Percentiles rank a stretch among this genome's conserved stretches.
Evolutionary conservation across 2,329 filamentous ascomycete genomes (phyloP).

Genomic region (Fusarium papillatum): DNA sequence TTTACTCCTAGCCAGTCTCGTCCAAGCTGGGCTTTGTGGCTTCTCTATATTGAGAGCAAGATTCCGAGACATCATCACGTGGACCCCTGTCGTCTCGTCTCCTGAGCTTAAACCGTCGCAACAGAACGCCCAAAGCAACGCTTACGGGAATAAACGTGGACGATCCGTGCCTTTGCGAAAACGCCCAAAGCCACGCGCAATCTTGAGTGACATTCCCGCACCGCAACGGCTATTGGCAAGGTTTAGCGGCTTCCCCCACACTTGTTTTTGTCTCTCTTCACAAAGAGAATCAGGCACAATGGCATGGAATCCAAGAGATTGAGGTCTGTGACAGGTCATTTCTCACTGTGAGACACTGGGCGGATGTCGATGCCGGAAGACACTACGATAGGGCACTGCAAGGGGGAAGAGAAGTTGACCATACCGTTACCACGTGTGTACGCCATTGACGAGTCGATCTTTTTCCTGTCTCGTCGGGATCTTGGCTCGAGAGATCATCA

Average conservation of each 20-base stretch:
- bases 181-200: background rate
- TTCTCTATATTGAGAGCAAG: background rate
- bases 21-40: constrained; percentile 6
- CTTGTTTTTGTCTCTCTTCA: background rate
- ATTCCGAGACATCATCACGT: background rate
- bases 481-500: background rate
- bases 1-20: constrained; percentile 15
- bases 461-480: background rate
- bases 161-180: constrained; percentile 26
- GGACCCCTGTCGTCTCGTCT: background rate
- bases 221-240: constrained; percentile 11
- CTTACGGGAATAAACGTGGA: constrained; percentile 6
- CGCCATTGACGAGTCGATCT: background rate
- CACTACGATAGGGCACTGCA: background rate
- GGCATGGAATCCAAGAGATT: background rate
- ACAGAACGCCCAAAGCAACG: background rate
- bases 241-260: background rate
- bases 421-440: background rate
- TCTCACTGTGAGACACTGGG: background rate
- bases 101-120: background rate
- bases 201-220: background rate
- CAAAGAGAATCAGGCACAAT: background rate
- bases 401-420: background rate
- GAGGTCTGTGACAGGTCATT: background rate
- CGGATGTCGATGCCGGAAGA: background rate